These are phyloP conservation scores for Cryphonectria radicalis DNA, from an alignment of 2,329 filamentous ascomycete species.

Conservation along the genomic window DNA sequence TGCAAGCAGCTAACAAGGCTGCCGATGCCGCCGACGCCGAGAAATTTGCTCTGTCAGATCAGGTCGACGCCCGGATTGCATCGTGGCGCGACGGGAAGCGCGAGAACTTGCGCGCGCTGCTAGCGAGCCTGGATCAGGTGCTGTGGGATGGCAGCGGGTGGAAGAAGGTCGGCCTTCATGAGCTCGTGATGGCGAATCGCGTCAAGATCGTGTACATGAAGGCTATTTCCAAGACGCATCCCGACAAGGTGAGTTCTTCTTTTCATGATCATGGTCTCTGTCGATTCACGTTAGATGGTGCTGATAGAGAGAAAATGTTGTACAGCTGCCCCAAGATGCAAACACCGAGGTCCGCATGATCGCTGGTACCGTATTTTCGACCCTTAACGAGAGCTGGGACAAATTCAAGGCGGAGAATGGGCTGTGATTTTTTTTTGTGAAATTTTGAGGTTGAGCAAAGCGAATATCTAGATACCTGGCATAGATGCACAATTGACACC, in stretches of 20 bases:
- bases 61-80: slow-evolving; percentile 77
- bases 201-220: slow-evolving; percentile 99
- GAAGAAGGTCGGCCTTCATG: slow-evolving; percentile 92
- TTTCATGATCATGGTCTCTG: slow-evolving; percentile 17
- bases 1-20: slow-evolving; percentile 83
- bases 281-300: slow-evolving; percentile 9
- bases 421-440: slow-evolving; percentile 46
- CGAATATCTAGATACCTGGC: slow-evolving; percentile 25
- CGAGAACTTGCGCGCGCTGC: slow-evolving; percentile 85
- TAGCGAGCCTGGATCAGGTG: slow-evolving; percentile 85
- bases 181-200: slow-evolving; percentile 89
- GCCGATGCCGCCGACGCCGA: slow-evolving; percentile 89
- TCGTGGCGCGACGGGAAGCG: slow-evolving; percentile 90
- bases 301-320: neutral
- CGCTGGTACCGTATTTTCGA: slow-evolving; percentile 67
- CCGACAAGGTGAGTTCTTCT: slow-evolving; percentile 80
- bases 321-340: slow-evolving; percentile 66
- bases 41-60: slow-evolving; percentile 85
- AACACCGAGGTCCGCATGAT: slow-evolving; percentile 69
- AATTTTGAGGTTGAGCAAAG: slow-evolving; percentile 10
- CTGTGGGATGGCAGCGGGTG: slow-evolving; percentile 92
- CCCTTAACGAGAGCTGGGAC: slow-evolving; percentile 74
- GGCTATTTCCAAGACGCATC: slow-evolving; percentile 97
- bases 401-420: slow-evolving; percentile 73
- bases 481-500: slow-evolving; percentile 22